Evolutionary conservation across 805 yeast species (phyloP).

Genomic region (Myxozyma melibiosi): DNA sequence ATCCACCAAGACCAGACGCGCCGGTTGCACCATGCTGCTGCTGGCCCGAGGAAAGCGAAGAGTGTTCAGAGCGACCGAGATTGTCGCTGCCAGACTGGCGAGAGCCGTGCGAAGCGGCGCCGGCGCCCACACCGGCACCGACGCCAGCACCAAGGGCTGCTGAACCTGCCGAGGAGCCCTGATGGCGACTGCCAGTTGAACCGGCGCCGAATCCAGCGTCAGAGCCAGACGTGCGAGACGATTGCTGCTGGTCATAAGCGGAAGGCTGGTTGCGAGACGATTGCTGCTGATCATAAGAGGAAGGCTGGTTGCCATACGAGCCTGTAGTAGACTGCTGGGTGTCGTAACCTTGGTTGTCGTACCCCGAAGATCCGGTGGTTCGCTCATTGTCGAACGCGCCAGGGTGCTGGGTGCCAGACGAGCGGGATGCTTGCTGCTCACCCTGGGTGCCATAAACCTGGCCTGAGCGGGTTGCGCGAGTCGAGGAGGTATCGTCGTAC

Average conservation of each 20-base stretch:
- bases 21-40: neutral
- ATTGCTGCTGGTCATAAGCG: no score
- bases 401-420: neutral
- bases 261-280: neutral
- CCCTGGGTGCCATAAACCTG: slow-evolving; percentile 5
- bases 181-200: neutral
- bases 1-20: neutral
- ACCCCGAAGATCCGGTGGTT: neutral
- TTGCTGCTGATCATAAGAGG: no score
- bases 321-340: neutral
- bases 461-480: slow-evolving; percentile 24
- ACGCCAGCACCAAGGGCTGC: neutral
- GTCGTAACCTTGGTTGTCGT: neutral
- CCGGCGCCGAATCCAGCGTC: neutral
- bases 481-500: neutral
- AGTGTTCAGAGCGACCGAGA: neutral
- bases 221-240: neutral
- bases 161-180: neutral
- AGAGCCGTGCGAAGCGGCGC: neutral
- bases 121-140: slow-evolving; percentile 1
- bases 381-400: slow-evolving; percentile 3
- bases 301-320: neutral
- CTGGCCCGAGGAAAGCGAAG: neutral
- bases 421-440: neutral
- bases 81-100: neutral